These are phyloP conservation scores for Bidens hawaiensis DNA, from an alignment of 140 eudicot genomes.

Conservation along the genomic window DNA sequence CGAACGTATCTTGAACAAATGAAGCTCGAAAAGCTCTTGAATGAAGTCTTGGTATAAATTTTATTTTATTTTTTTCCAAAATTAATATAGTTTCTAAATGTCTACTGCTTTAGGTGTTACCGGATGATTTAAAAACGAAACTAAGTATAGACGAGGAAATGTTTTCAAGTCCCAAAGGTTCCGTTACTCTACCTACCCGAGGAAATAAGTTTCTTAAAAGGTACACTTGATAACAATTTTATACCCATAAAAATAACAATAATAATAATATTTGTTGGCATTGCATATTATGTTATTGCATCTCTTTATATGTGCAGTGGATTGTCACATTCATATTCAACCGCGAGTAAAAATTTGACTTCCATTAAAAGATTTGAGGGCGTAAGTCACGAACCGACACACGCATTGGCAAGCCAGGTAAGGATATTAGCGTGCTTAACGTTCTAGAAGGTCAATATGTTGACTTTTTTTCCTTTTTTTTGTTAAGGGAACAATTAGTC, in stretches of 20 bases:
- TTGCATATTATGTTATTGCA: not conserved
- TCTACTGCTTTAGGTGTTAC: slow-evolving; percentile 53
- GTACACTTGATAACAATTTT: slow-evolving; percentile 22
- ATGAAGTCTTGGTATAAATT: slow-evolving; percentile 67
- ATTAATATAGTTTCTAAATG: not conserved
- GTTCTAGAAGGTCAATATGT: not conserved
- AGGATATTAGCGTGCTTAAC: not conserved
- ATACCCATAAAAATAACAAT: not conserved
- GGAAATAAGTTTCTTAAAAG: slow-evolving; percentile 55
- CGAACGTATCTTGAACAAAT: slow-evolving; percentile 97
- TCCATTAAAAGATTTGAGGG: slow-evolving; percentile 60
- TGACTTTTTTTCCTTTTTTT: slow-evolving; percentile 1
- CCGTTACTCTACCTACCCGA: slow-evolving; percentile 48
- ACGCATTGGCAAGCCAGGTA: slow-evolving; percentile 57
- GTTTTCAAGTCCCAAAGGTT: slow-evolving; percentile 77
- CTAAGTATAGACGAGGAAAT: slow-evolving; percentile 84
- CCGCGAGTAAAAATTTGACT: slow-evolving; percentile 44
- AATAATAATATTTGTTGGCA: not conserved
- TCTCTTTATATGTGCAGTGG: slow-evolving; percentile 39
- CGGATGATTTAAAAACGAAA: slow-evolving; percentile 91
- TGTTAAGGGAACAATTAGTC: slow-evolving; percentile 63
- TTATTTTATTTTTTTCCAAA: not conserved
- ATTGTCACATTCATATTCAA: slow-evolving; percentile 77
- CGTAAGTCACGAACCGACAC: slow-evolving; percentile 38
- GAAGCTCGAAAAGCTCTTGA: slow-evolving; percentile 90